Evolutionary conservation across 2,329 filamentous ascomycete species (phyloP).

Genomic region (Pseudogymnoascus sp.): DNA sequence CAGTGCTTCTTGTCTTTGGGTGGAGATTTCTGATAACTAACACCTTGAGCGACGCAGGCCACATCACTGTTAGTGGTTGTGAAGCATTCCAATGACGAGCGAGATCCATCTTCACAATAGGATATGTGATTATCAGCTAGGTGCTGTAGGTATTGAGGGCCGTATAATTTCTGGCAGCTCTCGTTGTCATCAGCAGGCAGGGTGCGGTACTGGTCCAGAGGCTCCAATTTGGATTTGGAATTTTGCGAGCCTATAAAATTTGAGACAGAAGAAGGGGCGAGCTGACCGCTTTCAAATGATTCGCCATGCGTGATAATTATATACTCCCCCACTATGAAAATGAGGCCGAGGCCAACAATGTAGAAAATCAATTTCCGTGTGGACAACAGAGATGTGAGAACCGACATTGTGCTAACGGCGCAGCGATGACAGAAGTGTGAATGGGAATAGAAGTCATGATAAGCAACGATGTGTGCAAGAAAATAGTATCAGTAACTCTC

Average conservation of each 20-base stretch:
- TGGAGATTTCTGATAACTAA: constrained; percentile 13
- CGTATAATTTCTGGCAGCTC: constrained; percentile 13
- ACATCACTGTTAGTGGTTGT: constrained; percentile 15
- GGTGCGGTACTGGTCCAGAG: neutral
- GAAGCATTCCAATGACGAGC: constrained; percentile 14
- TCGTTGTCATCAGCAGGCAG: constrained; percentile 5
- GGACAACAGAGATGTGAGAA: neutral
- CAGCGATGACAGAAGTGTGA: neutral
- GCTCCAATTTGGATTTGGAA: constrained; percentile 24
- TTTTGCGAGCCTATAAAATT: constrained; percentile 22
- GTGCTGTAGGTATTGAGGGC: constrained; percentile 13
- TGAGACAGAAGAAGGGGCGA: neutral
- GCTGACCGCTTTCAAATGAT: neutral
- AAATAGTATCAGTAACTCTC: neutral
- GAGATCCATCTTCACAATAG: constrained; percentile 15
- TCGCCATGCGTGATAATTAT: neutral
- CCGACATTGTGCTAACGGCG: neutral
- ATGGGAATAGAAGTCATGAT: neutral
- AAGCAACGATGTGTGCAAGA: neutral
- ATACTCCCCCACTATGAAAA: neutral
- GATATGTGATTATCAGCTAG: constrained; percentile 14
- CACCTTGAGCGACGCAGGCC: constrained; percentile 17
- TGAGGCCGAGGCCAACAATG: neutral
- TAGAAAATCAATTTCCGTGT: neutral
- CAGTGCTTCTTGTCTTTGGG: constrained; percentile 12